Evolutionary conservation across 2,329 filamentous ascomycete genomes (phyloP), one percentile per base, ranked within the genome.

Genomic region (Zymoseptoria passerinii): DNA sequence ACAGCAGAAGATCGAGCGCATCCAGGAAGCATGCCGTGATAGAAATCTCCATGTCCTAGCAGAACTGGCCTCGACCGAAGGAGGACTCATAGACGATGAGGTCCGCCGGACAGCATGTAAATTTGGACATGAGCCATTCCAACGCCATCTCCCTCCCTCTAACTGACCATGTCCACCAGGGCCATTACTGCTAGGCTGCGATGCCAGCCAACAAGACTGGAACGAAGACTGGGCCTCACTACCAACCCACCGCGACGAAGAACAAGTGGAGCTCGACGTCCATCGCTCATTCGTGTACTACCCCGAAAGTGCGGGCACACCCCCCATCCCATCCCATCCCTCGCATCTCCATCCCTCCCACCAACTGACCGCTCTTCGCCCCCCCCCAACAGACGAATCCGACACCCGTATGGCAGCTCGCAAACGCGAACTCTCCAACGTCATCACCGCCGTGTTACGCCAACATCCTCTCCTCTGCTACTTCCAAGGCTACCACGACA

Each of bases 401-500:
- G 81, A 87, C 28, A 78, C 82, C 63, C 85, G 92, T 65, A 80
- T 95, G 58, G 79, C 83, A 52, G 73, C 73, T 50, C 87, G 88
- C 70, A 96, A 94, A 71, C 72, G 79, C 56, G 85, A 94, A 68
- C 82, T 99, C 1, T 92, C 86, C 7, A 77, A 84, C 62, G 80
- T 99, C 54, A 97, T 99, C 68, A 83, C 83, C 54, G 82, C 88
- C 63, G 84, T 95, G 13, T 82, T 99, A 51, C 87, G 95, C 55
- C 83, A 83, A 35, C 82, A 95, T 68, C 90, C 92, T 16, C 86
- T 87, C 71, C 83, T 99, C 40, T 90, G 86, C 77, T 99, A 99
- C 76, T 99, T 99, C 74, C 94, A 99, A 77, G 94, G 94, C 71
- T 99, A 95, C 73, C 94, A 99, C 74, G 94, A 99, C 76, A 97